These are phyloP conservation scores for Kwoniella dendrophila DNA, from an alignment of 768 basidiomycete genomes.

Conservation along the genomic window DNA sequence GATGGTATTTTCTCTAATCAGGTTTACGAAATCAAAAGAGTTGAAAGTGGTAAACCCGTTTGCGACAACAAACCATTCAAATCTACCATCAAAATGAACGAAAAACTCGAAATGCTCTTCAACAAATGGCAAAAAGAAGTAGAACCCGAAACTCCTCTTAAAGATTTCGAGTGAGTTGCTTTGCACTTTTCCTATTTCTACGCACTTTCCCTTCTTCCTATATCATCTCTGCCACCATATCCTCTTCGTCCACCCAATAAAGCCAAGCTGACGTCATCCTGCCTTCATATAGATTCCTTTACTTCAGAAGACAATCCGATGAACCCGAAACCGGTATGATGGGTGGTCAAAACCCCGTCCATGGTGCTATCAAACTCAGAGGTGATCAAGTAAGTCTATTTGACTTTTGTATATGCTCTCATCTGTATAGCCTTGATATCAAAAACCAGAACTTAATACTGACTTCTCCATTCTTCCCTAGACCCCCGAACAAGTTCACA, in stretches of 20 bases:
- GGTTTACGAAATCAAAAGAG: constrained; percentile 20
- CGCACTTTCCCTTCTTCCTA: not conserved
- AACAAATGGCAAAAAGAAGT: constrained; percentile 17
- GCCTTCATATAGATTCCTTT: constrained; percentile 11
- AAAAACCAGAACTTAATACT: not conserved
- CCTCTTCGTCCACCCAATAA: not conserved
- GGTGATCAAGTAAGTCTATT: constrained; percentile 14
- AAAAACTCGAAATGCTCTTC: constrained; percentile 22
- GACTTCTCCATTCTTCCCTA: not conserved
- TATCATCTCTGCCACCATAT: not conserved
- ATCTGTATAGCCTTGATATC: not conserved
- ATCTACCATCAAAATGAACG: constrained; percentile 13
- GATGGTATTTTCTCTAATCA: not conserved
- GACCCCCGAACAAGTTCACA: constrained; percentile 24
- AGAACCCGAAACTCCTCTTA: constrained; percentile 14
- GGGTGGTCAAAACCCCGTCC: constrained; percentile 8
- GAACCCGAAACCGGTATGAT: constrained; percentile 12
- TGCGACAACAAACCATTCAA: constrained; percentile 13
- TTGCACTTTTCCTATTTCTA: not conserved
- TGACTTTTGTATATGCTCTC: not conserved
- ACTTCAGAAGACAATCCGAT: constrained; percentile 10
- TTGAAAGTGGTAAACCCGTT: constrained; percentile 16
- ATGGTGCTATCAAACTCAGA: constrained; percentile 9
- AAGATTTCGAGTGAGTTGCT: constrained; percentile 19
- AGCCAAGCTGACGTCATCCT: not conserved